These are phyloP conservation scores for Buddleja alternifolia DNA, from an alignment of 257 asterid genomes.

Conservation along the genomic window DNA sequence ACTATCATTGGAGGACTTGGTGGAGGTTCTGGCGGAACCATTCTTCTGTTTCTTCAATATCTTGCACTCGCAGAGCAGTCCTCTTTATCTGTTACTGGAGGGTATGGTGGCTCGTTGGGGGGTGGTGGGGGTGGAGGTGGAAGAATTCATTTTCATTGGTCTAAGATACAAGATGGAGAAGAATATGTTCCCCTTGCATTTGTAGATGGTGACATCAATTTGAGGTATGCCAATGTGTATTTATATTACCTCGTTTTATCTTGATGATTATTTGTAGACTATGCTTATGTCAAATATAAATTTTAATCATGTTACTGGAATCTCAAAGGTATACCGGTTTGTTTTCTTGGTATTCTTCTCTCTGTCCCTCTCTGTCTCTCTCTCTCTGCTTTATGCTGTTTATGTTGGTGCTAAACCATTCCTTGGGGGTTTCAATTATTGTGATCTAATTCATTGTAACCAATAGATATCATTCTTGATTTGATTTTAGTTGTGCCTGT, in stretches of 20 bases:
- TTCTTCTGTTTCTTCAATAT: constrained; percentile 75
- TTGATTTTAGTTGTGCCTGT: constrained; percentile 3
- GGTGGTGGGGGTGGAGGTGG: constrained; percentile 99
- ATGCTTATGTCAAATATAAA: constrained; percentile 9
- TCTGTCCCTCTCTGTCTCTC: too few species aligned
- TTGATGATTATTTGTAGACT: constrained; percentile 1
- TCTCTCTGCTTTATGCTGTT: constrained; percentile 16
- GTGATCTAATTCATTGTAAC: not conserved
- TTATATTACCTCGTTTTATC: not conserved
- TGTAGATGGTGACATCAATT: constrained; percentile 66
- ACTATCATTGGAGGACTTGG: constrained; percentile 77
- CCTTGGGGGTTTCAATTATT: constrained; percentile 10
- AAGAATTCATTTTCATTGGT: constrained; percentile 96
- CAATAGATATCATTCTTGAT: too few species aligned
- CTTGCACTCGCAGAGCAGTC: constrained; percentile 73
- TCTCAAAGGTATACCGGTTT: constrained; percentile 1
- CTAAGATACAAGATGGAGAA: constrained; percentile 66
- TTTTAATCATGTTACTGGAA: not conserved
- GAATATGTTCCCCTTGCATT: constrained; percentile 85
- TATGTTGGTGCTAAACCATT: constrained; percentile 2
- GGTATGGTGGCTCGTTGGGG: constrained; percentile 82
- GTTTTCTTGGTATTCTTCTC: not conserved
- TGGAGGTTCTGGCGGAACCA: constrained; percentile 98
- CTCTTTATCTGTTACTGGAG: constrained; percentile 79
- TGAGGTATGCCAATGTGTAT: constrained; percentile 49